A percentile compares a stretch with the other conserved stretches of the same genome.
phyloP scores from a whole-genome alignment of 2,329 filamentous ascomycete species.

The Curvularia sp. region DNA sequence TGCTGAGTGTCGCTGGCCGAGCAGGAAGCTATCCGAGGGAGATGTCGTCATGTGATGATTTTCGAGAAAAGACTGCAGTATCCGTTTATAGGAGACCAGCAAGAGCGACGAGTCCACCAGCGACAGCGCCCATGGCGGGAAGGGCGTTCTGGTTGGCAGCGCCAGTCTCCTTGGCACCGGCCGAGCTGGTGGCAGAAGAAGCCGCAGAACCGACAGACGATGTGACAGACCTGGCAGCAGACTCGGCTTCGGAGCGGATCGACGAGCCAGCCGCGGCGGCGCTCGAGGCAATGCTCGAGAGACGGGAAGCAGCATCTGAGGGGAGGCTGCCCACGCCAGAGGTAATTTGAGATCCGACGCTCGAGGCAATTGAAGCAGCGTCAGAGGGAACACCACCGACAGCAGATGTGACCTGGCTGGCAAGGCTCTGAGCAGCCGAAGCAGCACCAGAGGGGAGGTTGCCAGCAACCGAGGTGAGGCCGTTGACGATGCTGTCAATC shows the following conservation, averaged over 20 bases:
- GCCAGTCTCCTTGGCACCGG: constrained; percentile 19
- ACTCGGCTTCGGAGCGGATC: constrained; percentile 22
- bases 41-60: constrained; percentile 11
- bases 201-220: neutral
- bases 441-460: constrained; percentile 20
- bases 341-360: constrained; percentile 20
- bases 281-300: constrained; percentile 20
- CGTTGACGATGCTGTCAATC: constrained; percentile 34
- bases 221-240: constrained; percentile 14
- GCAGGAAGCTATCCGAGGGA: constrained; percentile 13
- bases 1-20: constrained; percentile 13
- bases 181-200: constrained; percentile 16
- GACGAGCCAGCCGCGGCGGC: constrained; percentile 23
- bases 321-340: constrained; percentile 7
- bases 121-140: constrained; percentile 43
- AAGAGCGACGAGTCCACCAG: constrained; percentile 41
- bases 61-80: neutral
- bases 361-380: constrained; percentile 20
- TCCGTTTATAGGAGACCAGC: constrained; percentile 45
- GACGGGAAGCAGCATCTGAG: constrained; percentile 11
- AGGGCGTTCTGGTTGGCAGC: constrained; percentile 36
- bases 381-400: constrained; percentile 21
- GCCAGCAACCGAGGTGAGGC: constrained; percentile 23
- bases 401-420: constrained; percentile 22
- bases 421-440: constrained; percentile 21